Evolutionary conservation across 73 alveolate species (phyloP), one percentile per base, ranked within the genome.

Genomic region (Paramecium tetraurelia): DNA sequence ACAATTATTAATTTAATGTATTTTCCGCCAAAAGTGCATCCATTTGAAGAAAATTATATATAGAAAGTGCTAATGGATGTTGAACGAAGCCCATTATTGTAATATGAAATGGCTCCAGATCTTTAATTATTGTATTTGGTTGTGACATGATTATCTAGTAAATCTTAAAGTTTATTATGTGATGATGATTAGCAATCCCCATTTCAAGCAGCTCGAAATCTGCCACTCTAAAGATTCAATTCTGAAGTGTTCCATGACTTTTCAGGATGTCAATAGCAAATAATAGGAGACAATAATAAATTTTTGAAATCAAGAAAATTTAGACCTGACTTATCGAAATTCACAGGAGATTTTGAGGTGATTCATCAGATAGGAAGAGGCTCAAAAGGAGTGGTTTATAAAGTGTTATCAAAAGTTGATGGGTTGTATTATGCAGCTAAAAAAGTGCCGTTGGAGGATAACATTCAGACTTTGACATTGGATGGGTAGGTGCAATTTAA

Each of bases 361-460:
- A 72, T 72, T 11, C 59, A 33, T 36, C 63, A 29, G n/a, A 72
- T 72, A 1, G 86, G 86, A 36, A 72, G 59, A 72, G 86, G 86
- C 11, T 72, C 86, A 72, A 72, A 36, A 18, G 86, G 86, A 21
- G 27, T 29, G 38, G 86, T 72, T 29, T 72, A 16, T 38, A 72
- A 72, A 40, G 86, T 72, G 27, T 21, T 36, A 72, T 72, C 86
- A 72, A 72, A 72, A 36, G 35, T 72, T 40, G 86, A 72, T 72
- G 86, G 86, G 4, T 38, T 72, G n/a, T 72, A 36, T 72, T 72
- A 72, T 72, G 86, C 86, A 36, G 59, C 86, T 8, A 72, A 72
- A 4, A 36, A 36, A 27, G 86, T 72, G 1, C 86, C 86, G 4
- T 9, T 72, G 36, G 46, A 72, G 20, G 59, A 36, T 29, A 38